These are phyloP conservation scores for Leucocoprinus birnbaumii DNA, from an alignment of 768 basidiomycete species.

Conservation along the genomic window DNA sequence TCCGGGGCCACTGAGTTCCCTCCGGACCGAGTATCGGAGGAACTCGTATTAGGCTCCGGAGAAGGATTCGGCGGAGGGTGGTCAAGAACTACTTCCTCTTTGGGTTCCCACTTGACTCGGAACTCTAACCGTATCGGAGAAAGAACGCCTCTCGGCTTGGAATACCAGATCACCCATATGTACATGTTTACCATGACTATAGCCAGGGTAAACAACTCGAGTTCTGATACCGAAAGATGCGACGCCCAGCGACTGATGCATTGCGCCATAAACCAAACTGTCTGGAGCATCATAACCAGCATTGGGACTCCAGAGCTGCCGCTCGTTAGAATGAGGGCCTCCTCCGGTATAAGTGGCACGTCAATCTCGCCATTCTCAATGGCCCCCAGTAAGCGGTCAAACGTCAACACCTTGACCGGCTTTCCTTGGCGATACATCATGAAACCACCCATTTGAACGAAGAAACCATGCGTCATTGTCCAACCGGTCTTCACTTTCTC, in stretches of 20 bases:
- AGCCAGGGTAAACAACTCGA: too few relatives aligned
- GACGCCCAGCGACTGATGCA: slow-evolving; percentile 6
- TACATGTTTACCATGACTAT: too few relatives aligned
- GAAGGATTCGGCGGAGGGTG: too few relatives aligned
- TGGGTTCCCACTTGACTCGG: too few relatives aligned
- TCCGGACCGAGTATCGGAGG: too few relatives aligned
- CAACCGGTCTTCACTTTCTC: neutral
- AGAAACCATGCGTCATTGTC: slow-evolving; percentile 15
- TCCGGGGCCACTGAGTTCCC: too few relatives aligned
- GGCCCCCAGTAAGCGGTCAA: neutral
- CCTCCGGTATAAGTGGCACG: slow-evolving; percentile 10
- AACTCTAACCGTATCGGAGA: too few relatives aligned
- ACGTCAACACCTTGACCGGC: neutral
- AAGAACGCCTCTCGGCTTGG: too few relatives aligned
- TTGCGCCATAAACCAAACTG: slow-evolving; percentile 19
- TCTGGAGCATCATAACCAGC: slow-evolving; percentile 19
- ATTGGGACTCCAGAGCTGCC: slow-evolving; percentile 22
- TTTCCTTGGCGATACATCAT: slow-evolving; percentile 1
- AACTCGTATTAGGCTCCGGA: too few relatives aligned
- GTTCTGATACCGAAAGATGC: too few relatives aligned
- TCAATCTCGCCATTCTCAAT: slow-evolving; percentile 4
- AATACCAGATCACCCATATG: too few relatives aligned
- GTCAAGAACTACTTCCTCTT: too few relatives aligned
- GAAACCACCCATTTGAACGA: slow-evolving; percentile 14
- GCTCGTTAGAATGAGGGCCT: slow-evolving; percentile 22